Evolutionary conservation across 2,329 filamentous ascomycete genomes (phyloP).

Genomic region (Malbranchea cinnamomea): DNA sequence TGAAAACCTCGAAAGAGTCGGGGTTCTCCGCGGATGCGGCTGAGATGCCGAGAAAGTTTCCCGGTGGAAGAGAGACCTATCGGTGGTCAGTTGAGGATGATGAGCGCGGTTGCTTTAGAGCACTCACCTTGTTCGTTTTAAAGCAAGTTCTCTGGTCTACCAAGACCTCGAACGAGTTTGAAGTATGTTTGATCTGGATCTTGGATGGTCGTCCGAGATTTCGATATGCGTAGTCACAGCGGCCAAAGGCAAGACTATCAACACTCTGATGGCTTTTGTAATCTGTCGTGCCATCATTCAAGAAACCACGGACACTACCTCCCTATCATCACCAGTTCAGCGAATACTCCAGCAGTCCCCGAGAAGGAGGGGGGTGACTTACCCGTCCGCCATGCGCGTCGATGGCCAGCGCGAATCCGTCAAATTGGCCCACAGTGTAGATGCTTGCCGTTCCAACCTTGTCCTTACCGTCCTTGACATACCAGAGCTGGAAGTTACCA

Average conservation of each 20-base stretch:
- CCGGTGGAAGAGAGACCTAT: constrained; percentile 57
- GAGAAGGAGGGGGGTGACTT: constrained; percentile 10
- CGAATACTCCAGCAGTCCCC: background rate
- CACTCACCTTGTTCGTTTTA: constrained; percentile 48
- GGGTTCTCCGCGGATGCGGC: constrained; percentile 81
- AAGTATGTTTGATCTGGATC: constrained; percentile 56
- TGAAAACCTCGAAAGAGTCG: constrained; percentile 89
- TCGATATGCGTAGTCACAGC: constrained; percentile 80
- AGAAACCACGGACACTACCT: constrained; percentile 76
- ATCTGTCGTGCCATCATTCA: constrained; percentile 79
- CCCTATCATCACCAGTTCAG: constrained; percentile 3
- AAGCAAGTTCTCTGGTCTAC: constrained; percentile 75
- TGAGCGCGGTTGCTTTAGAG: background rate
- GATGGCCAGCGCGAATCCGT: constrained; percentile 76
- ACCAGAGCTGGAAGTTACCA: constrained; percentile 91
- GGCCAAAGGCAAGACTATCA: constrained; percentile 78
- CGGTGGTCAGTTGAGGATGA: constrained; percentile 7
- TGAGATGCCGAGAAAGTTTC: constrained; percentile 75
- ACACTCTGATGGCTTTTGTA: constrained; percentile 62
- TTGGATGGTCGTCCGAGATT: constrained; percentile 77
- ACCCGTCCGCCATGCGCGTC: constrained; percentile 64
- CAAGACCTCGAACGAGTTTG: constrained; percentile 55
- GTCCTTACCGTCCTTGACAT: constrained; percentile 52
- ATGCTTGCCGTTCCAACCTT: constrained; percentile 59
- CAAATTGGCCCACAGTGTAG: constrained; percentile 72